Conservation (phyloP, 306 rosid genomes). For the Lotus japonicus region DNA sequence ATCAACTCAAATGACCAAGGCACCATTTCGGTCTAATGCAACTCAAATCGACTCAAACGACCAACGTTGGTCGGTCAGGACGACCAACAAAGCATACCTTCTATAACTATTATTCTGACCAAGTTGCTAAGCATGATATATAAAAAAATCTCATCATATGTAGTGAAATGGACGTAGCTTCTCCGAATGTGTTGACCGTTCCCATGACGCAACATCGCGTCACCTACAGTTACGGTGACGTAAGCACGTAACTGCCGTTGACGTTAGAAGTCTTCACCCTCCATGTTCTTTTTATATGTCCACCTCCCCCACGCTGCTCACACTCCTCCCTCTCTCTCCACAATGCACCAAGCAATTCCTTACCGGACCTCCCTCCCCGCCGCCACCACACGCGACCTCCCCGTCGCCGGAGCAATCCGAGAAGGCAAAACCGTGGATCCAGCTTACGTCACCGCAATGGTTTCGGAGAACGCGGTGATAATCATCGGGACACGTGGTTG, state of each 20-base stretch:
- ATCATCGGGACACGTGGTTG: slow-evolving; percentile 71
- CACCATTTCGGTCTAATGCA: no score
- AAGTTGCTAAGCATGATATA: no score
- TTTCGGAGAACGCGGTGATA: slow-evolving; percentile 64
- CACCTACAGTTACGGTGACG: slow-evolving; percentile 54
- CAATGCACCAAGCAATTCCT: slow-evolving; percentile 90
- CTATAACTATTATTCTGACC: no score
- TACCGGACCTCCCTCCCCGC: slow-evolving; percentile 18
- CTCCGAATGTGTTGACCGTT: slow-evolving; percentile 35
- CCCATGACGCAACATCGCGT: slow-evolving; percentile 27
- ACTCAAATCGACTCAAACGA: no score
- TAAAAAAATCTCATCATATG: no score
- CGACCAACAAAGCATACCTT: no score
- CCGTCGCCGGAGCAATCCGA: not conserved
- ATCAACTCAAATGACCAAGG: no score
- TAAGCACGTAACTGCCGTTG: slow-evolving; percentile 55
- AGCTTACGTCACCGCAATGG: slow-evolving; percentile 24
- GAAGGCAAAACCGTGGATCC: no score
- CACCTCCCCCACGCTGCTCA: not conserved
- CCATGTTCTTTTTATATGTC: not conserved
- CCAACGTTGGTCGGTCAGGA: no score
- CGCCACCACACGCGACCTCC: slow-evolving; percentile 15
- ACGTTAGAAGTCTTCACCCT: slow-evolving; percentile 45
- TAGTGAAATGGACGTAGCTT: no score
- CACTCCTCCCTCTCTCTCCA: slow-evolving; percentile 3